Base-by-base conservation (phyloP, 2,329 filamentous ascomycete genomes). In the Colletotrichum noveboracense region DNA sequence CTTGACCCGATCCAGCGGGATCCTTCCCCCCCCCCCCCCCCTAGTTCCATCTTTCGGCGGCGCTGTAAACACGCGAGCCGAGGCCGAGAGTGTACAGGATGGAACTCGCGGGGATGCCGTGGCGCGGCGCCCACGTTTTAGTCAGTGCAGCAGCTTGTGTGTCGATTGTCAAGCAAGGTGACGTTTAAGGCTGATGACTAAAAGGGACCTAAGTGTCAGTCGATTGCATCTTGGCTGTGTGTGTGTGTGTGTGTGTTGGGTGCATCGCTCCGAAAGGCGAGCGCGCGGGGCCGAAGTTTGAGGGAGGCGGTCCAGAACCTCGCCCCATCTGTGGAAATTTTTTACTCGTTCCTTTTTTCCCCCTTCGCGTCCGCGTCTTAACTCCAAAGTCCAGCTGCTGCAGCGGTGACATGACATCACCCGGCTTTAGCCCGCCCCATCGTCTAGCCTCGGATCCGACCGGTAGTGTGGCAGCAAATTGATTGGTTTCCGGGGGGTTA, bases 141-240 rank as follows among this genome's bases (percentile, higher is more conserved):
- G 70, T 68, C 43, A 73, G 56, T 65, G 69, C 62, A 34, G 34
- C 38, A 32, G 60, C 26, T 24, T n/a, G 18, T 34, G 58, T 21
- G 58, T 34, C n/a, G 32, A 71, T 36, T 62, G 66, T 69, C 32
- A 72, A 36, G 62, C 73, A 72, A 43, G 70, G 70, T 75, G 74
- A 74, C 74, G 74, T 76, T 76, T 76, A 76, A 66, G 74, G 74
- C 74, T 76, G 70, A 76, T 65, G 43, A 74, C 74, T 73, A 64
- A 69, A 52, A 55, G 30, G 30, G 58, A n/a, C 16, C 30, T 24
- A 14, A 34, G 9, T 24, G 24, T 32, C 26, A 48, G 18, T 34
- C 14, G 21, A 52, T 43, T 52, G 43, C 43, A 52, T 21, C 43
- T 52, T 52, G 58, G 48, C 21, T 52, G 10, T 52, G n/a, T 52